These are phyloP conservation scores for Saccharomycopsis javanensis DNA, from an alignment of 805 yeast genomes.

Conservation along the genomic window DNA sequence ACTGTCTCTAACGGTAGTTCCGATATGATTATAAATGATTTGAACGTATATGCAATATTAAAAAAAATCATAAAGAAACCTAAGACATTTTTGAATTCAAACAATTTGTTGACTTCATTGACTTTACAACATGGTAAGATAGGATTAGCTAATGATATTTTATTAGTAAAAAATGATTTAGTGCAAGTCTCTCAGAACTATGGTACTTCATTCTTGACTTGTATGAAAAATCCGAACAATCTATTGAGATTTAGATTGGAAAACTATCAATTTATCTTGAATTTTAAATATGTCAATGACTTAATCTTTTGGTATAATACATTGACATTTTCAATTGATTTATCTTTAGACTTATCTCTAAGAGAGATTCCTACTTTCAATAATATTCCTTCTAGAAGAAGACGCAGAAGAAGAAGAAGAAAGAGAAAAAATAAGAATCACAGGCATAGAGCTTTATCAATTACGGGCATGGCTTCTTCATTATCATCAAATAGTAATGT, in stretches of 20 bases:
- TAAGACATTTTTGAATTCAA: neutral
- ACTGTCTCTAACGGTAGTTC: neutral
- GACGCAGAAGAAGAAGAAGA: conserved; percentile 72
- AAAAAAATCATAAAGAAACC: conserved; percentile 13
- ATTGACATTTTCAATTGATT: conserved; percentile 64
- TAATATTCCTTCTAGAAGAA: conserved; percentile 55
- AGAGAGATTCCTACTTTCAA: conserved; percentile 70
- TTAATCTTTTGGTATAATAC: conserved; percentile 35
- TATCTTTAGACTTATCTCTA: conserved; percentile 64
- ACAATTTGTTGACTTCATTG: conserved; percentile 11
- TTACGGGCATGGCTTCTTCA: neutral
- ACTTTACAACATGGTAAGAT: conserved; percentile 17
- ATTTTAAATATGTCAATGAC: conserved; percentile 18
- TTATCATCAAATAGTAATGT: conserved; percentile 1
- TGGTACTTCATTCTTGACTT: neutral
- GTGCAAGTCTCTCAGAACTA: neutral
- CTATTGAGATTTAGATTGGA: conserved; percentile 15
- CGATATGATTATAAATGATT: conserved; percentile 2
- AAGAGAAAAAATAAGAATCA: conserved; percentile 43
- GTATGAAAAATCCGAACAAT: conserved; percentile 4
- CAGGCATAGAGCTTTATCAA: conserved; percentile 3
- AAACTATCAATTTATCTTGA: conserved; percentile 12
- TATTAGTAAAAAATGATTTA: conserved; percentile 7
- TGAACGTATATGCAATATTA: conserved; percentile 12
- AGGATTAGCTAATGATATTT: conserved; percentile 18